These are phyloP conservation scores for Cryptococcus hybrid DNA, from an alignment of 1,284 basidiomycete genomes.

Conservation along the genomic window DNA sequence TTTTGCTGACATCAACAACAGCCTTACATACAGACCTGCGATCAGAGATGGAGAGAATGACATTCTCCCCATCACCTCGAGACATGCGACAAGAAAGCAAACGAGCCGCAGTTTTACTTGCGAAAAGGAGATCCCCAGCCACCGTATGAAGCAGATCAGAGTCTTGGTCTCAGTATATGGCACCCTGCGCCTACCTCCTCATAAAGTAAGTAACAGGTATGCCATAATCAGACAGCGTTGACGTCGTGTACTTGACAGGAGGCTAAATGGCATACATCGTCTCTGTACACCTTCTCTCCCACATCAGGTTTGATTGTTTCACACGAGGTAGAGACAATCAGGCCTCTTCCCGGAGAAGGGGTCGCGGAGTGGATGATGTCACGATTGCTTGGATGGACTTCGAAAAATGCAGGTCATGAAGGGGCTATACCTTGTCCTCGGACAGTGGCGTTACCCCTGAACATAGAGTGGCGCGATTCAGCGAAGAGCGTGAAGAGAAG, in stretches of 20 bases:
- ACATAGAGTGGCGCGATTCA: slow-evolving; percentile 8
- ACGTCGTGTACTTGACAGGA: slow-evolving; percentile 14
- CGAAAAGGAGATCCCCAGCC: slow-evolving; percentile 18
- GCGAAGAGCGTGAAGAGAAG: neutral
- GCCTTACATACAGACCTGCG: slow-evolving; percentile 45
- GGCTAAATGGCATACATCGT: slow-evolving; percentile 46
- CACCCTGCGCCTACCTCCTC: slow-evolving; percentile 40
- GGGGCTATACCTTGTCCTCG: slow-evolving; percentile 24
- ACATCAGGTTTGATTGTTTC: slow-evolving; percentile 43
- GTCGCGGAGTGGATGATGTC: slow-evolving; percentile 47
- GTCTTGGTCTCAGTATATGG: slow-evolving; percentile 40
- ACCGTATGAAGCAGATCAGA: slow-evolving; percentile 44
- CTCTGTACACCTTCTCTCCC: slow-evolving; percentile 51
- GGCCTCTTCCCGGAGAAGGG: slow-evolving; percentile 49
- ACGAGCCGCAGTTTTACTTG: slow-evolving; percentile 10
- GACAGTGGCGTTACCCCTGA: slow-evolving; percentile 13
- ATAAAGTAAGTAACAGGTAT: slow-evolving; percentile 24
- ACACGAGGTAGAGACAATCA: slow-evolving; percentile 51
- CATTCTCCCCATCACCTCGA: slow-evolving; percentile 29
- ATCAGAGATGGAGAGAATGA: slow-evolving; percentile 41
- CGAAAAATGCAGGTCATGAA: slow-evolving; percentile 11
- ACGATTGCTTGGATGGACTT: slow-evolving; percentile 38
- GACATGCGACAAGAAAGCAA: slow-evolving; percentile 5
- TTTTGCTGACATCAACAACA: slow-evolving; percentile 14
- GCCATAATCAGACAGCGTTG: no score